Percentiles rank a stretch among this genome's conserved stretches.
Evolutionary conservation across 768 basidiomycete genomes (phyloP).

Genomic region (Kwoniella shandongensis): DNA sequence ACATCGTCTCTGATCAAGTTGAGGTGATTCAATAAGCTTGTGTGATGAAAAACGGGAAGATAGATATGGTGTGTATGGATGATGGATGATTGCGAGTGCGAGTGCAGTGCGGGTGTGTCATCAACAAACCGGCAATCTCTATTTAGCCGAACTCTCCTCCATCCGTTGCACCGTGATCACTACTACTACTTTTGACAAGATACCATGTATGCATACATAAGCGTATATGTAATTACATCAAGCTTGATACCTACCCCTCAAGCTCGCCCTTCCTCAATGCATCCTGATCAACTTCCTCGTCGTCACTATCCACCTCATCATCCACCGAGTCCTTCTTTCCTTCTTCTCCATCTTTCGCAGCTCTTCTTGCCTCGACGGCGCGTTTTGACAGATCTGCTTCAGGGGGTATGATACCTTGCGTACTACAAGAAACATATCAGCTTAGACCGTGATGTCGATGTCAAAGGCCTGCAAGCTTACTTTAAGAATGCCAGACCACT

Average conservation of each 20-base stretch:
- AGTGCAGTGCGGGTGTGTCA: too few relatives aligned
- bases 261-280: slow-evolving; percentile 56
- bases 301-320: slow-evolving; percentile 58
- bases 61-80: too few relatives aligned
- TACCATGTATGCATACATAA: too few relatives aligned
- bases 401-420: slow-evolving; percentile 72
- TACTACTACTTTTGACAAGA: too few relatives aligned
- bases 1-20: not conserved
- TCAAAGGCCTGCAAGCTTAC: slow-evolving; percentile 63
- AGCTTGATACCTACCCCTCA: slow-evolving; percentile 55
- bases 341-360: slow-evolving; percentile 11
- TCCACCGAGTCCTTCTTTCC: slow-evolving; percentile 20
- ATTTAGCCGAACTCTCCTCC: too few relatives aligned
- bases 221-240: too few relatives aligned
- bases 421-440: slow-evolving; percentile 58
- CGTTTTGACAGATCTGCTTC: slow-evolving; percentile 65
- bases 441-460: not conserved
- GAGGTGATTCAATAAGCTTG: too few relatives aligned
- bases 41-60: too few relatives aligned
- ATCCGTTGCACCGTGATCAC: too few relatives aligned
- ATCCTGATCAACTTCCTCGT: slow-evolving; percentile 52
- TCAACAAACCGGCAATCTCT: too few relatives aligned
- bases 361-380: slow-evolving; percentile 47
- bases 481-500: slow-evolving; percentile 69
- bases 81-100: too few relatives aligned